Evolutionary conservation across 176 grass and related monocot species (phyloP).

Genomic region (Secale cereale): DNA sequence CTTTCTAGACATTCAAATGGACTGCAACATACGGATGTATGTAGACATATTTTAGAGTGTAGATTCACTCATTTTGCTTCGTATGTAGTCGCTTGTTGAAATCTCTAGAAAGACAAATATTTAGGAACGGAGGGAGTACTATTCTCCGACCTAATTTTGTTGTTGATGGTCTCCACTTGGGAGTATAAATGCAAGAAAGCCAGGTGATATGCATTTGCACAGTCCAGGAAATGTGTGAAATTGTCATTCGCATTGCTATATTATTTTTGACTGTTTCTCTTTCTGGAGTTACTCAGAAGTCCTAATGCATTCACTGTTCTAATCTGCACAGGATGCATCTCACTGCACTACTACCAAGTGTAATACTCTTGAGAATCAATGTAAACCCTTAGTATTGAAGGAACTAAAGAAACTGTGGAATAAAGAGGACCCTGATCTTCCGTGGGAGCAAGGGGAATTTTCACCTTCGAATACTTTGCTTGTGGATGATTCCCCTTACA

Average conservation of each 20-base stretch:
- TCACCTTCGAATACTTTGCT: slow-evolving; percentile 89
- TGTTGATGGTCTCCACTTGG: slow-evolving; percentile 7
- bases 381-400: slow-evolving; percentile 86
- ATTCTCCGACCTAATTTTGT: not conserved
- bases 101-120: too few relatives aligned
- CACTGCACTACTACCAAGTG: slow-evolving; percentile 65
- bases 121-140: too few relatives aligned
- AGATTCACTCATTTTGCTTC: too few relatives aligned
- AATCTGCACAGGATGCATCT: slow-evolving; percentile 60
- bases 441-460: slow-evolving; percentile 72
- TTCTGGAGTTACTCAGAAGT: slow-evolving; percentile 3
- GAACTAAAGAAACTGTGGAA: slow-evolving; percentile 90
- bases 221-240: not conserved
- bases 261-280: not conserved
- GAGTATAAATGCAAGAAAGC: slow-evolving; percentile 14
- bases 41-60: too few relatives aligned
- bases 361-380: slow-evolving; percentile 54
- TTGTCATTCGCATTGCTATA: not conserved
- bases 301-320: slow-evolving; percentile 7
- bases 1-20: too few relatives aligned
- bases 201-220: not conserved
- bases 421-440: slow-evolving; percentile 69
- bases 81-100: too few relatives aligned
- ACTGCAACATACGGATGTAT: too few relatives aligned
- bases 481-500: slow-evolving; percentile 98